phyloP scores from a whole-genome alignment of 768 basidiomycete species.

The Termitomyces sp. region DNA sequence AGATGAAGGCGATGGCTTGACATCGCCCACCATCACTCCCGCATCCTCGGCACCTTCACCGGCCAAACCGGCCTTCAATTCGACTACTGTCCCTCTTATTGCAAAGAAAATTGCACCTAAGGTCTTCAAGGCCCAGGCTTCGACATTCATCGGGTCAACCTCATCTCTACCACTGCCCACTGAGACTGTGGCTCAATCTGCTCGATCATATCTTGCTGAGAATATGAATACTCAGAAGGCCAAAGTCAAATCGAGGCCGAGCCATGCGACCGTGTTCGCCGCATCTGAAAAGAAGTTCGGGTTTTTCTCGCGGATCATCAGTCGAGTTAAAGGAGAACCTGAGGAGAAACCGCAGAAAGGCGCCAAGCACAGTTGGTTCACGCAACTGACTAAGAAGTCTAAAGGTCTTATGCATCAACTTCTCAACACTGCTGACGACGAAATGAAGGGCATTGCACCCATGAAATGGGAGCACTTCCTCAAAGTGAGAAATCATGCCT shows the following conservation, averaged over 20 bases:
- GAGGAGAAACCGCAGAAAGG: conserved; percentile 34
- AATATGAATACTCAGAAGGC: conserved; percentile 43
- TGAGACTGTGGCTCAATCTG: conserved; percentile 58
- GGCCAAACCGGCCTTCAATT: not conserved
- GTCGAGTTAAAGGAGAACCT: conserved; percentile 21
- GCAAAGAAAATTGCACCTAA: conserved; percentile 16
- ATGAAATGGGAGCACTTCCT: conserved; percentile 82
- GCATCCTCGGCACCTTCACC: conserved; percentile 14
- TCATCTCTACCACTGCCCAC: conserved; percentile 32
- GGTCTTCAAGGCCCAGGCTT: conserved; percentile 15
- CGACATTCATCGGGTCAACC: conserved; percentile 20
- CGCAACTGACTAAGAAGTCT: conserved; percentile 54
- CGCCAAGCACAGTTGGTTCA: conserved; percentile 50
- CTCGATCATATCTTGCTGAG: conserved; percentile 59
- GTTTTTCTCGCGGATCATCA: conserved; percentile 45
- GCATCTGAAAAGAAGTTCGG: conserved; percentile 35
- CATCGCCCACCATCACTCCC: conserved; percentile 12
- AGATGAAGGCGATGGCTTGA: conserved; percentile 5
- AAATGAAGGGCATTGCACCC: conserved; percentile 44
- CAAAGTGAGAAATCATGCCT: conserved; percentile 37
- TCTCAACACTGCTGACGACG: conserved; percentile 48
- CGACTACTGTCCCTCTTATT: conserved; percentile 16
- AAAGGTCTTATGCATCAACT: conserved; percentile 58
- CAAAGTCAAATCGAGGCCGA: conserved; percentile 68
- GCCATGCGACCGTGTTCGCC: conserved; percentile 43